These are phyloP conservation scores for Cnidoscolus chayamansa DNA, from an alignment of 441 rosid genomes.

Conservation along the genomic window DNA sequence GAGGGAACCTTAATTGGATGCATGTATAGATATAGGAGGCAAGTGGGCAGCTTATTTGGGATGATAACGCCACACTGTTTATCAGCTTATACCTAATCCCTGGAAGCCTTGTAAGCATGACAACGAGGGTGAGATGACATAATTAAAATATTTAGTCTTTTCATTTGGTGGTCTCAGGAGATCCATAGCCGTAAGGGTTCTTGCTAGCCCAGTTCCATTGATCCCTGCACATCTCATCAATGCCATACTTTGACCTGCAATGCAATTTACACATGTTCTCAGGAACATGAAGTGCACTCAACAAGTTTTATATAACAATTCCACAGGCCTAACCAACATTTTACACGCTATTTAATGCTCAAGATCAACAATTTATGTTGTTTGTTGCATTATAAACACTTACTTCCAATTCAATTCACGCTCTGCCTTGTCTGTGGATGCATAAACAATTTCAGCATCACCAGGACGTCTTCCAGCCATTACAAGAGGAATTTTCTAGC, in stretches of 20 bases:
- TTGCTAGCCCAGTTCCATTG: conserved; percentile 97
- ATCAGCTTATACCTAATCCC: conserved; percentile 9
- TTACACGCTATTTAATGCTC: background rate
- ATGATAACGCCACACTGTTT: background rate
- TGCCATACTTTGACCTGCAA: conserved; percentile 70
- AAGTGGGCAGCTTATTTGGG: conserved; percentile 10
- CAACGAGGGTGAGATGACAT: background rate
- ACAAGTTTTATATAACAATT: background rate
- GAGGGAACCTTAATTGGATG: background rate
- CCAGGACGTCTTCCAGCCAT: conserved; percentile 76
- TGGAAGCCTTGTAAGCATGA: conserved; percentile 5
- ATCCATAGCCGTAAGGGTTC: conserved; percentile 81
- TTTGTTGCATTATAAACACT: conserved; percentile 25
- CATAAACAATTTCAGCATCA: conserved; percentile 78
- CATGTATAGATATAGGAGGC: background rate
- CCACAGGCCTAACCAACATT: background rate
- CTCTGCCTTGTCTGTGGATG: conserved; percentile 80
- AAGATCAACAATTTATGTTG: background rate
- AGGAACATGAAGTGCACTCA: background rate
- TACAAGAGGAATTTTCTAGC: conserved; percentile 77
- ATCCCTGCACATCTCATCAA: conserved; percentile 88
- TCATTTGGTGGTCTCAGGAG: conserved; percentile 32
- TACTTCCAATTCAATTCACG: conserved; percentile 86
- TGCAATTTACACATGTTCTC: background rate
- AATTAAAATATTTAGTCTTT: background rate